Evolutionary conservation across 129 eudicot species (phyloP), one percentile per base, ranked within the genome.

Genomic region (Artemisia argyi): DNA sequence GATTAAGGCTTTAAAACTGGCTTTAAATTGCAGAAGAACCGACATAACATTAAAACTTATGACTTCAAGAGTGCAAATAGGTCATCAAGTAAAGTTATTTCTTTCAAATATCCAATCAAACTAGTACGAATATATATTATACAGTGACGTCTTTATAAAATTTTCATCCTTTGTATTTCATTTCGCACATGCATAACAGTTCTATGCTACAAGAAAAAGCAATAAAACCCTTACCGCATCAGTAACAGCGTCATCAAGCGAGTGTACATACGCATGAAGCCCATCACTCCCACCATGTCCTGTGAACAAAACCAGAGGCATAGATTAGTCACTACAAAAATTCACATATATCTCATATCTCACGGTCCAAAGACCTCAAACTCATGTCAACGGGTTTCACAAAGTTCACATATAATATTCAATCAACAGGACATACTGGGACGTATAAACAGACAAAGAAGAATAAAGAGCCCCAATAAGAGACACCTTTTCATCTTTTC

Each of bases 251-350:
- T 85, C 81, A 68, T 92, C 98, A 48, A 92, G 91, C 65, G 98
- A 92, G 82, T 78, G 87, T 49, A 92, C 96, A 62, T 92, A 92
- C 5, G 91, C 96, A 74, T 92, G 98, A 71, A 89, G 84, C 28
- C 98, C 98, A 78, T 92, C 98, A 80, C 98, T 92, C 65, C 98
- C 98, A 68, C 98, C 98, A 76, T 92, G 98, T 48, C 98, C 98
- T 89, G 44, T 35, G 60, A 26, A 72, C 11, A 70, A 8, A 68
- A 30, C 6, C 19, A 7, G 19, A 60, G 12, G 22, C 35, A 48
- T n/a, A 39, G 54, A 24, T 59, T 7, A 60, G 64, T 68, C 39
- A 65, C 71, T 12, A 64, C 17, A 61, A 53, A 35, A 17, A 24
- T 22, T 72, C 61, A 62, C 1, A 4, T 35, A 20, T 11, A 58